These are phyloP conservation scores for Pistacia integerrima DNA, from an alignment of 345 rosid species.

Conservation along the genomic window DNA sequence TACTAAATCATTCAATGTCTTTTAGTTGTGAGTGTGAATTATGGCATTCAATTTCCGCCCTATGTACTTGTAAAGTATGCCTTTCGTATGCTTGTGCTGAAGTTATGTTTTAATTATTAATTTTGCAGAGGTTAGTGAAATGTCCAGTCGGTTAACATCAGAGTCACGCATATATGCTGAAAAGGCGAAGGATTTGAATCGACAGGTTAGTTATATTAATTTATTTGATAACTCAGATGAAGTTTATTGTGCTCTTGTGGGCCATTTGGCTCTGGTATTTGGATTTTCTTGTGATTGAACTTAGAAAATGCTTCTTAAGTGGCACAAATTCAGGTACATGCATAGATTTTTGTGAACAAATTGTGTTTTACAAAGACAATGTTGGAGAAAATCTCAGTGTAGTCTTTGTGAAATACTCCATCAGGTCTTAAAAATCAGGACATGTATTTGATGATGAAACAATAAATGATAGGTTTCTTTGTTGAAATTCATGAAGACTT, in stretches of 20 bases:
- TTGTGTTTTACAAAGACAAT: not conserved
- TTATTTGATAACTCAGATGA: not conserved
- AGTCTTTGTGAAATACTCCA: too few relatives aligned
- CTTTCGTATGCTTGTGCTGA: constrained; percentile 16
- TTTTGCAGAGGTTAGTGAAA: constrained; percentile 95
- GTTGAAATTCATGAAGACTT: not conserved
- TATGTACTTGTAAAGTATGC: constrained; percentile 8
- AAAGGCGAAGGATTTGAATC: constrained; percentile 96
- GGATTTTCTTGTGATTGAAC: not conserved
- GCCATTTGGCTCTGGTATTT: not conserved
- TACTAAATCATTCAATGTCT: not conserved
- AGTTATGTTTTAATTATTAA: constrained; percentile 4
- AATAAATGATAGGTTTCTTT: not conserved
- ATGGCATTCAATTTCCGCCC: too few relatives aligned
- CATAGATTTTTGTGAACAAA: not conserved
- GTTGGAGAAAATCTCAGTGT: not conserved
- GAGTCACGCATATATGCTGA: constrained; percentile 97
- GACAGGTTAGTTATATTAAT: constrained; percentile 59
- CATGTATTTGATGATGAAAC: not conserved
- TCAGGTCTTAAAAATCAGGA: not conserved
- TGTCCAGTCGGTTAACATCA: constrained; percentile 93
- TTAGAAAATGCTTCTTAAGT: not conserved
- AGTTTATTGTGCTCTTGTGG: not conserved
- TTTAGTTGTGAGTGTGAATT: too few relatives aligned
- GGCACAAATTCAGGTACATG: not conserved